Conservation (phyloP, 176 grass and related monocot species). For the Hyparrhenia diplandra region DNA sequence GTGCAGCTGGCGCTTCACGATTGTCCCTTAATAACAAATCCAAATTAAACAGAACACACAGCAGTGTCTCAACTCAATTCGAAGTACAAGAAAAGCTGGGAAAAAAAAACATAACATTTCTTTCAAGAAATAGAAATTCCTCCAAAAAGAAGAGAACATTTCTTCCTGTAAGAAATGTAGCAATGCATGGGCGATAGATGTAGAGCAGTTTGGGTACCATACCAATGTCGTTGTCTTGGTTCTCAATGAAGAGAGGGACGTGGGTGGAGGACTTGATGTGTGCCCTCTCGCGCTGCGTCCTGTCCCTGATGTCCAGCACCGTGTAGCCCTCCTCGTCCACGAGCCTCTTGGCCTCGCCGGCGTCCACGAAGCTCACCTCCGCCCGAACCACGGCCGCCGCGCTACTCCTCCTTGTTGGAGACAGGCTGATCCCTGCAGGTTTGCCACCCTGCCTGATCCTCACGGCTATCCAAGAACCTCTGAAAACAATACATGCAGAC, state of each 20-base stretch:
- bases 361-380: conserved; percentile 73
- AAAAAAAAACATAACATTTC: neutral
- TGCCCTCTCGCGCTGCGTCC: conserved; percentile 65
- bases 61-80: neutral
- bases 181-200: neutral
- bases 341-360: conserved; percentile 82
- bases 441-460: conserved; percentile 15
- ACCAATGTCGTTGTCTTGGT: conserved; percentile 82
- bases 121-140: neutral
- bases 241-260: conserved; percentile 78
- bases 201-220: neutral
- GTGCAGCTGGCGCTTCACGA: conserved; percentile 73
- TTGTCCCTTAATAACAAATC: conserved; percentile 48
- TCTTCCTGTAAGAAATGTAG: too few relatives aligned
- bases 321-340: conserved; percentile 70
- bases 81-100: neutral
- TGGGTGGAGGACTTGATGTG: conserved; percentile 68
- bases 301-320: conserved; percentile 81
- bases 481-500: neutral
- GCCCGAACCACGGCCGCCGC: conserved; percentile 31
- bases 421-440: neutral
- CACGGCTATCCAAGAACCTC: conserved; percentile 33
- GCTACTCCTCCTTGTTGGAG: neutral
- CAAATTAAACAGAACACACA: neutral
- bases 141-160: neutral